Conservation (phyloP, 1,139 yeast genomes). For the Blastobotrys arbuscula region DNA sequence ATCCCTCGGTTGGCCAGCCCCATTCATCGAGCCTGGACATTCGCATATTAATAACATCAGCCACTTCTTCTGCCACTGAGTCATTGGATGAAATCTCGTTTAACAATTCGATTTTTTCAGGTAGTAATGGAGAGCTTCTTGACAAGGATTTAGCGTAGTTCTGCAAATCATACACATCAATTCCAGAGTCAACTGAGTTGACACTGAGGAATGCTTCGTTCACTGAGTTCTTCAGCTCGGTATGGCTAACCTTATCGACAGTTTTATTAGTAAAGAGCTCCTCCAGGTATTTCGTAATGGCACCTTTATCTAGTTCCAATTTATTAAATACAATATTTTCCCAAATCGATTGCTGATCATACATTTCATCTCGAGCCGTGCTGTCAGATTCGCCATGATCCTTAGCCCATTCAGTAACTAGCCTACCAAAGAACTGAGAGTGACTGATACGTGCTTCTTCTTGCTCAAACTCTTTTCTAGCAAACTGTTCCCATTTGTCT, state of each 20-base stretch:
- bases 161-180: not conserved
- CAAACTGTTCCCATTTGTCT: slow-evolving; percentile 9
- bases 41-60: slow-evolving; percentile 19
- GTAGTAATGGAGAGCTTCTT: not conserved
- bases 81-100: slow-evolving; percentile 13
- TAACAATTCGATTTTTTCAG: slow-evolving; percentile 9
- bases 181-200: not conserved
- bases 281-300: slow-evolving; percentile 14
- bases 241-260: slow-evolving; percentile 5
- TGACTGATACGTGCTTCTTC: slow-evolving; percentile 14
- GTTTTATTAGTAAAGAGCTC: slow-evolving; percentile 12
- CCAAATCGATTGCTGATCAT: slow-evolving; percentile 16
- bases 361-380: slow-evolving; percentile 13
- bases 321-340: slow-evolving; percentile 16
- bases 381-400: slow-evolving; percentile 4
- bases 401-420: slow-evolving; percentile 16
- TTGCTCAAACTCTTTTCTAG: slow-evolving; percentile 11
- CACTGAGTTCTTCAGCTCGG: slow-evolving; percentile 10
- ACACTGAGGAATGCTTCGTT: not conserved
- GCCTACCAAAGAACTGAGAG: slow-evolving; percentile 16
- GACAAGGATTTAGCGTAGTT: not conserved
- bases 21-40: slow-evolving; percentile 15
- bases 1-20: slow-evolving; percentile 18
- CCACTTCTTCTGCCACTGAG: slow-evolving; percentile 14
- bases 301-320: slow-evolving; percentile 5